A percentile compares a stretch with the other conserved stretches of the same genome.
phyloP scores from a whole-genome alignment of 2,329 filamentous ascomycete species.

The Furcasterigmium furcatum region DNA sequence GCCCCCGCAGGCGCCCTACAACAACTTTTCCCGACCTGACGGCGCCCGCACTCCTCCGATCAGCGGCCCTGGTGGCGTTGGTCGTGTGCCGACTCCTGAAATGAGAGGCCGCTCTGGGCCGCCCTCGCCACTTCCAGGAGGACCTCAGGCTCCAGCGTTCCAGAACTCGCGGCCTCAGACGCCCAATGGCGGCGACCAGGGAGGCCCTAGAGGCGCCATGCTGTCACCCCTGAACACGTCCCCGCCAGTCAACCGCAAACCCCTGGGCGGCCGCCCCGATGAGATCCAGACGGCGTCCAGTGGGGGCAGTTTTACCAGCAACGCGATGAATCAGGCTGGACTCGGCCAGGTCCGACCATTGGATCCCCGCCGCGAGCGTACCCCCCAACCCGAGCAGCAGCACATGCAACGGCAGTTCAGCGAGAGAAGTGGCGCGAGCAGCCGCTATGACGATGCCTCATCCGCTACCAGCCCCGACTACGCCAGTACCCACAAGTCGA shows the following conservation, averaged over 20 bases:
- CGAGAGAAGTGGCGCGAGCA: conserved; percentile 36
- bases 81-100: conserved; percentile 10
- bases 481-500: conserved; percentile 63
- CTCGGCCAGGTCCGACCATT: conserved; percentile 41
- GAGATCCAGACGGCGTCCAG: conserved; percentile 29
- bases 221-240: conserved; percentile 23
- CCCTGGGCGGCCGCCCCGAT: conserved; percentile 39
- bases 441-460: conserved; percentile 58
- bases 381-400: conserved; percentile 15
- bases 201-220: conserved; percentile 12
- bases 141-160: background rate
- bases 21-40: conserved; percentile 13
- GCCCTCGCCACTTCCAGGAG: conserved; percentile 16
- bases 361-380: conserved; percentile 14
- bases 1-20: conserved; percentile 14
- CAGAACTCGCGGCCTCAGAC: conserved; percentile 2
- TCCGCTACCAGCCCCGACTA: conserved; percentile 72
- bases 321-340: conserved; percentile 43
- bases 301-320: conserved; percentile 30
- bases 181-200: conserved; percentile 1
- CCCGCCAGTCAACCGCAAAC: conserved; percentile 47
- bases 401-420: conserved; percentile 33
- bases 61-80: conserved; percentile 3
- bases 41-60: conserved; percentile 11
- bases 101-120: conserved; percentile 19